Base-by-base conservation (phyloP, 2,329 filamentous ascomycete species). In the Dactylellina leptospora region DNA sequence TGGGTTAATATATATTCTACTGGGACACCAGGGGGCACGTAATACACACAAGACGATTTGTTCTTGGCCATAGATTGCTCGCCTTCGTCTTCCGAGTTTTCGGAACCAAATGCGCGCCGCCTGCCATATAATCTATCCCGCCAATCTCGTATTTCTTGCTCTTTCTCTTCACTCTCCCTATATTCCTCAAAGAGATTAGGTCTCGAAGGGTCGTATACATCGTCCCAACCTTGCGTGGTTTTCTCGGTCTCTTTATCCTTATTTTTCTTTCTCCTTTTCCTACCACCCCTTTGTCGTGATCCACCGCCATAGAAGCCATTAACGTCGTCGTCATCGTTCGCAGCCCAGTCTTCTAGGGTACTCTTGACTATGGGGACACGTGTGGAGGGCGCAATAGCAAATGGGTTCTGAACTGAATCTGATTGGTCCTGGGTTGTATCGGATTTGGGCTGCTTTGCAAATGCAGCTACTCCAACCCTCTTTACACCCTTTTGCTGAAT, bases 131-230 rank as follows among this genome's bases (percentile, higher is more conserved):
- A 82, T 36, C 90, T 82, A 40, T 88, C 86, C 78, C 93, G 96
- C 93, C 93, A 97, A 76, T 96, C 92, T 64, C 86, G 85, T 2
- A 92, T 85, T 78, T 96, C 92, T 16, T 85, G 82, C 69, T 93
- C 86, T 78, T 91, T 89, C 80, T 96, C 92, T 68, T 96, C 91
- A 77, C 91, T 95, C 71, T 88, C 84, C 70, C 90, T 85, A 78
- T 95, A 97, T 77, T 93, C 90, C 61, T 93, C 90, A 53, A 93
- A 90, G 75, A 88, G 92, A 40, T 91, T 96, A 6, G 93, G 92
- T 38, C 90, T 83, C 9, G 89, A 83, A 0, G 92, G 91, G 77
- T 96, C 93, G 79, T 96, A 97, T 22, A 95, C 86, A 78, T 96
- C 92, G 78, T 96, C 90, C 92, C 92, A 97, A 78, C 96, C 88